Percentiles rank a stretch among this genome's conserved stretches.
These are phyloP conservation scores for Tulasnella sp. DNA, from an alignment of 768 basidiomycete species.

Conservation along the genomic window DNA sequence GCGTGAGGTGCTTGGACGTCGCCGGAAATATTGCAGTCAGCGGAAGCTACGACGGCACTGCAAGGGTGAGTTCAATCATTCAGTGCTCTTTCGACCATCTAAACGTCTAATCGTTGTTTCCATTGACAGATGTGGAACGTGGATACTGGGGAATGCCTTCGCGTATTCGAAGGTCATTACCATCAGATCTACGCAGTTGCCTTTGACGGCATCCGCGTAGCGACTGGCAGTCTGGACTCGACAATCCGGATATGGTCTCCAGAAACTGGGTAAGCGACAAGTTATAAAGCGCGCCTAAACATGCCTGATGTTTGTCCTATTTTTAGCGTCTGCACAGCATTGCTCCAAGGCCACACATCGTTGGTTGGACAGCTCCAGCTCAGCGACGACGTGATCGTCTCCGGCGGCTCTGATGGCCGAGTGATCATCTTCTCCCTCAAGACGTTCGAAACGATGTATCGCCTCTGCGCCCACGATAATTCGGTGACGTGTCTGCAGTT, in stretches of 20 bases:
- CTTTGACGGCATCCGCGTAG: slow-evolving; percentile 73
- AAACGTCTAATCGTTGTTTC: not conserved
- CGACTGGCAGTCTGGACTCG: slow-evolving; percentile 87
- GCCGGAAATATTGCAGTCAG: slow-evolving; percentile 76
- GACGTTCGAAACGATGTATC: slow-evolving; percentile 31
- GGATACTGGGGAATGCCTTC: slow-evolving; percentile 79
- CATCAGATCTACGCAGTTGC: slow-evolving; percentile 88
- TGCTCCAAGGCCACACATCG: slow-evolving; percentile 83
- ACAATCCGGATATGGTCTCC: slow-evolving; percentile 88
- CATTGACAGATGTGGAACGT: slow-evolving; percentile 71
- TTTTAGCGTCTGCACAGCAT: slow-evolving; percentile 63
- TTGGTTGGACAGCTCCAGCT: slow-evolving; percentile 88
- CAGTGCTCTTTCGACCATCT: too few relatives aligned
- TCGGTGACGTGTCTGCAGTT: slow-evolving; percentile 81
- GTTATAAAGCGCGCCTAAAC: not conserved
- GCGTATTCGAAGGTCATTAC: slow-evolving; percentile 70
- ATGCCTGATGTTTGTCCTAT: not conserved
- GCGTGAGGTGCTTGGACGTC: slow-evolving; percentile 83
- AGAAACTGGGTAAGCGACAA: slow-evolving; percentile 55
- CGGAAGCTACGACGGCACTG: slow-evolving; percentile 87
- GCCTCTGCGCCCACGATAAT: slow-evolving; percentile 81
- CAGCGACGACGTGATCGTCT: slow-evolving; percentile 55
- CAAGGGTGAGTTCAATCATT: slow-evolving; percentile 63
- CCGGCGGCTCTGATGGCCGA: slow-evolving; percentile 82
- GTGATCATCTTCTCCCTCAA: slow-evolving; percentile 58